phyloP scores from a whole-genome alignment of 768 basidiomycete species.

The Lactarius hatsudake region DNA sequence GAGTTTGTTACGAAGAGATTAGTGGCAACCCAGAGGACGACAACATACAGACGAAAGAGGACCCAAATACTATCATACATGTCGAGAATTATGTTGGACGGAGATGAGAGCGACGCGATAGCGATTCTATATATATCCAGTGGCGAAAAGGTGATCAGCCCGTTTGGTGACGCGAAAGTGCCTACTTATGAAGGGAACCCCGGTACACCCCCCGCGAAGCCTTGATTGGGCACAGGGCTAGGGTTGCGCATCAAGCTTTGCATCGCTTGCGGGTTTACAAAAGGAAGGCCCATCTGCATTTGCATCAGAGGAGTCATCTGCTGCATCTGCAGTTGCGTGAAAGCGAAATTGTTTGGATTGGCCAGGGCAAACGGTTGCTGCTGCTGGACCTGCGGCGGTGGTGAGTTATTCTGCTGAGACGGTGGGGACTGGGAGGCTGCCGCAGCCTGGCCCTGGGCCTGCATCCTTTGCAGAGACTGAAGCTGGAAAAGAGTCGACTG shows the following conservation, averaged over 20 bases:
- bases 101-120: conserved; percentile 4
- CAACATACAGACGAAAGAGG: background rate
- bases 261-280: conserved; percentile 69
- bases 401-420: conserved; percentile 34
- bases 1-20: conserved; percentile 4
- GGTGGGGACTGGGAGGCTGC: conserved; percentile 34
- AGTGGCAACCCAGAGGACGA: conserved; percentile 11
- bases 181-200: conserved; percentile 25
- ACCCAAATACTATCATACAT: conserved; percentile 19
- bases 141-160: conserved; percentile 1
- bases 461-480: conserved; percentile 76
- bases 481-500: conserved; percentile 11
- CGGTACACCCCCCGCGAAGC: conserved; percentile 31
- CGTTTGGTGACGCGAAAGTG: conserved; percentile 19
- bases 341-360: conserved; percentile 54
- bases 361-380: conserved; percentile 49
- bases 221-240: conserved; percentile 53
- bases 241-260: conserved; percentile 85
- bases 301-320: conserved; percentile 64
- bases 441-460: conserved; percentile 49
- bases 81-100: background rate
- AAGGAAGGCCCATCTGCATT: conserved; percentile 53
- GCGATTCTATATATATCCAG: conserved; percentile 18
- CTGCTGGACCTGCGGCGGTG: conserved; percentile 39
- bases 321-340: conserved; percentile 47